Percentiles rank a stretch among this genome's conserved stretches.
Conservation (phyloP, 2,329 filamentous ascomycete genomes). For the Anisogramma anomala region DNA sequence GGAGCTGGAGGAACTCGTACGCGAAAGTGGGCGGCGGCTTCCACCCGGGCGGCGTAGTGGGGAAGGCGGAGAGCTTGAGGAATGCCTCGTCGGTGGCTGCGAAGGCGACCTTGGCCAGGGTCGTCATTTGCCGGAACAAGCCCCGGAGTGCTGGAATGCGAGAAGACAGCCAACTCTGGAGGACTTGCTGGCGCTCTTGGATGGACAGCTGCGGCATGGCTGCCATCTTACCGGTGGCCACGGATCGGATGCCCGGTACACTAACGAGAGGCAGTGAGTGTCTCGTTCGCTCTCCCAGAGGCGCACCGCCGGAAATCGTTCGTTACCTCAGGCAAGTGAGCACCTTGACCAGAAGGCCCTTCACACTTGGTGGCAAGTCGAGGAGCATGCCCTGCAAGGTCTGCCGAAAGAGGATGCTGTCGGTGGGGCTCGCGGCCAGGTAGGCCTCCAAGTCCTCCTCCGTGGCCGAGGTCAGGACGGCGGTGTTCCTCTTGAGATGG, state of each 20-base stretch:
- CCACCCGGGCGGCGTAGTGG: constrained; percentile 16
- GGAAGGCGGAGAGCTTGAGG: constrained; percentile 30
- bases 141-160: constrained; percentile 33
- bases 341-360: constrained; percentile 11
- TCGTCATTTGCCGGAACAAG: constrained; percentile 32
- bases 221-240: constrained; percentile 8
- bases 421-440: constrained; percentile 17
- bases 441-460: constrained; percentile 16
- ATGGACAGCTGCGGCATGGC: constrained; percentile 11
- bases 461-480: constrained; percentile 4
- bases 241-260: constrained; percentile 6
- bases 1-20: constrained; percentile 12
- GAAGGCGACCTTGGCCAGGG: constrained; percentile 33
- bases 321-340: constrained; percentile 15
- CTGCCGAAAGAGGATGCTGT: constrained; percentile 15
- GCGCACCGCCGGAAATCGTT: no score
- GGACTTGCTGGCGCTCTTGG: constrained; percentile 19
- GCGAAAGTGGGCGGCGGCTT: constrained; percentile 7
- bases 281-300: no score
- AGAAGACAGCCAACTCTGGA: constrained; percentile 36
- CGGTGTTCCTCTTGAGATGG: constrained; percentile 4
- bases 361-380: constrained; percentile 14
- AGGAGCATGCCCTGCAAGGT: constrained; percentile 15
- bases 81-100: constrained; percentile 33
- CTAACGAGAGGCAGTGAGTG: not conserved